Percentiles rank a stretch among this genome's conserved stretches.
phyloP scores from a whole-genome alignment of 495 filamentous ascomycete genomes.

The Amphirosellinia nigrospora region DNA sequence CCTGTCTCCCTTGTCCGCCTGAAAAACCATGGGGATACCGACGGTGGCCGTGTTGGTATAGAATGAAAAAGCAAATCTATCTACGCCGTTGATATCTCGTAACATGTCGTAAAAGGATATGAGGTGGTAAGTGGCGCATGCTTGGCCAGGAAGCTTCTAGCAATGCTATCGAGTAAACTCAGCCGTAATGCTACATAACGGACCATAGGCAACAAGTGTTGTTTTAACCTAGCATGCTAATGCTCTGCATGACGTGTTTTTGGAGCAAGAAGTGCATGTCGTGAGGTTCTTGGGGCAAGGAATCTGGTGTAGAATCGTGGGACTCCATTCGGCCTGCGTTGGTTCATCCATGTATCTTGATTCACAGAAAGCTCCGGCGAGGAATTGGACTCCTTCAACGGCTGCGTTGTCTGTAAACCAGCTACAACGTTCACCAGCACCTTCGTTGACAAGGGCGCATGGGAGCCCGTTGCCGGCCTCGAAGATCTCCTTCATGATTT shows the following conservation, averaged over 20 bases:
- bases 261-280: not conserved
- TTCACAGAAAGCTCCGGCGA: constrained; percentile 57
- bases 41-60: not conserved
- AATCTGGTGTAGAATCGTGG: not conserved
- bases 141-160: not conserved
- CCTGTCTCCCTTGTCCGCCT: not conserved
- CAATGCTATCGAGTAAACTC: not conserved
- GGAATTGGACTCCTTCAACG: constrained; percentile 82
- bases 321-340: not conserved
- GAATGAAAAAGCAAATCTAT: constrained; percentile 24
- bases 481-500: constrained; percentile 90
- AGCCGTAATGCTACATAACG: not conserved
- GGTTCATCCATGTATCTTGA: not conserved
- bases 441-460: constrained; percentile 84
- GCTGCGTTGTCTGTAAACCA: constrained; percentile 93
- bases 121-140: constrained; percentile 5
- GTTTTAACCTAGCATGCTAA: not conserved
- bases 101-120: constrained; percentile 19
- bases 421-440: constrained; percentile 80
- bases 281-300: not conserved
- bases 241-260: not conserved
- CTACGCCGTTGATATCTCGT: constrained; percentile 20
- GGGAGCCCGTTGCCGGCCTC: constrained; percentile 79
- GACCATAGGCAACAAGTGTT: not conserved
- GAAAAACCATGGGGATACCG: constrained; percentile 3